phyloP scores from a whole-genome alignment of 1,284 basidiomycete genomes.

The Moesziomyces sp. region DNA sequence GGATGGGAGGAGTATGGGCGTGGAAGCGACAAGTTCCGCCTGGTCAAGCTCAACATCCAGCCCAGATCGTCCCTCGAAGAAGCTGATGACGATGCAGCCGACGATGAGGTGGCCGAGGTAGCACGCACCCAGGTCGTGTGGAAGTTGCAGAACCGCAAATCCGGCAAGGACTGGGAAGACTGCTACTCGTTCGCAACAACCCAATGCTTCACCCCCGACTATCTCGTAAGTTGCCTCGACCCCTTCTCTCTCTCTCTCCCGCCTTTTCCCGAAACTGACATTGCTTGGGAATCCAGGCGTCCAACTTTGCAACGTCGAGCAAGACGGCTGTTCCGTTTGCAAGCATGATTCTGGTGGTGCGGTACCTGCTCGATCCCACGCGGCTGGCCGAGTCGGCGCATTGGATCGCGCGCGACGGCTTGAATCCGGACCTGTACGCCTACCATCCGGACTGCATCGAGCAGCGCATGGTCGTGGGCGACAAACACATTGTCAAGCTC shows the following conservation, averaged over 20 bases:
- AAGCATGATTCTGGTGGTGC: conserved; percentile 25
- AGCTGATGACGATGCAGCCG: neutral
- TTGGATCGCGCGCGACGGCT: conserved; percentile 5
- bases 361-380: conserved; percentile 1
- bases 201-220: conserved; percentile 28
- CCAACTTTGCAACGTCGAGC: neutral
- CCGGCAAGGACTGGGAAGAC: conserved; percentile 17
- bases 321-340: conserved; percentile 16
- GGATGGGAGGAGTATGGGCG: conserved; percentile 29
- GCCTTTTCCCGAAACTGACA: too few species aligned
- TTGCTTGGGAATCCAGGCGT: neutral
- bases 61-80: conserved; percentile 17
- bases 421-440: conserved; percentile 23
- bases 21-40: conserved; percentile 10
- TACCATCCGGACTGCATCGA: conserved; percentile 35
- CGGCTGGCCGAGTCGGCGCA: neutral
- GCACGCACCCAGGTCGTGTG: conserved; percentile 10
- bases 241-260: too few species aligned
- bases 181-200: conserved; percentile 29
- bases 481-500: conserved; percentile 16
- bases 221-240: conserved; percentile 2
- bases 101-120: neutral
- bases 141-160: conserved; percentile 26
- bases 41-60: conserved; percentile 8
- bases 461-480: conserved; percentile 29